Conservation (phyloP, 164 flowering plant species). For the Macadamia tetraphylla region DNA sequence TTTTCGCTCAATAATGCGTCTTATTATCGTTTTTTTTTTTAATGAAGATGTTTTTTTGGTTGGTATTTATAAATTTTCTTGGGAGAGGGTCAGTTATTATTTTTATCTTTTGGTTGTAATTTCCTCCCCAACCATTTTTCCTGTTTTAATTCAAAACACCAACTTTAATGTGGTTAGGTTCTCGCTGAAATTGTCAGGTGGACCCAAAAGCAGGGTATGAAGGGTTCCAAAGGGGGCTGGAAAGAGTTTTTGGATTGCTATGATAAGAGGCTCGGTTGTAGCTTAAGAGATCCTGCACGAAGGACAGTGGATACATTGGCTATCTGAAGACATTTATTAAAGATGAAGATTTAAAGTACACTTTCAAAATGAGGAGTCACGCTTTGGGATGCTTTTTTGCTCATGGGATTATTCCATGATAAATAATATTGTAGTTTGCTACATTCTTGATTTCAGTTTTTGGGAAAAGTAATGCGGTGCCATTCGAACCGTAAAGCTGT, state of each 20-base stretch:
- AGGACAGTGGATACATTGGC: slow-evolving; percentile 48
- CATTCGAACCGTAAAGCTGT: slow-evolving; percentile 34
- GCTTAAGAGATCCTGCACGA: slow-evolving; percentile 65
- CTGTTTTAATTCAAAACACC: background rate
- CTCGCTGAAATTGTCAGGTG: slow-evolving; percentile 68
- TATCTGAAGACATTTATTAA: slow-evolving; percentile 50
- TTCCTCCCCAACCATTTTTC: background rate
- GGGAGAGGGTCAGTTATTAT: too few relatives aligned
- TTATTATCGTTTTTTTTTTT: background rate
- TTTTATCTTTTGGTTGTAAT: too few relatives aligned
- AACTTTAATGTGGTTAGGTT: slow-evolving; percentile 30
- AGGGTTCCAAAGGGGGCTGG: slow-evolving; percentile 71
- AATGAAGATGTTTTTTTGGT: background rate
- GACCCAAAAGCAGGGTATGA: slow-evolving; percentile 56
- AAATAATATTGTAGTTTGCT: background rate
- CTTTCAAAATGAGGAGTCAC: too few relatives aligned
- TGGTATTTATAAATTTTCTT: too few relatives aligned
- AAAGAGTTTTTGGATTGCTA: slow-evolving; percentile 51
- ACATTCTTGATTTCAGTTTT: slow-evolving; percentile 30
- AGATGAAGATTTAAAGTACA: slow-evolving; percentile 53
- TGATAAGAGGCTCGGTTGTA: slow-evolving; percentile 57
- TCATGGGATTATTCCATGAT: background rate
- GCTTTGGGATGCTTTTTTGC: too few relatives aligned
- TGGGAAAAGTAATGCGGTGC: slow-evolving; percentile 33
- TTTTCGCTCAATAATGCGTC: too few relatives aligned